Evolutionary conservation across 2,329 filamentous ascomycete species (phyloP).

Genomic region (Hypoxylon sp.): DNA sequence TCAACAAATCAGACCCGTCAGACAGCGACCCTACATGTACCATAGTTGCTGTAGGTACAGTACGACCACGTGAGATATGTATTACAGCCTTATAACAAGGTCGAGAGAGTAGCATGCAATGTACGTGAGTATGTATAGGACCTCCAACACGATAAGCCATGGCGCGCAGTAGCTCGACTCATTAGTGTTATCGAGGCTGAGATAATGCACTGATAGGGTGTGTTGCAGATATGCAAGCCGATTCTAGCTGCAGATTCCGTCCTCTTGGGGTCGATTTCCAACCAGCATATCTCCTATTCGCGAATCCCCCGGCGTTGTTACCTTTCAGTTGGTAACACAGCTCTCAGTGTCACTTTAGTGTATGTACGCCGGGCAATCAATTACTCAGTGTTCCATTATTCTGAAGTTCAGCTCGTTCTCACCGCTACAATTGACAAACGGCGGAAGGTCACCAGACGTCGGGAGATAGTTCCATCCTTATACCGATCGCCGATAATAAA

Average conservation of each 20-base stretch:
- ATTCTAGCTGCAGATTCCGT: constrained; percentile 41
- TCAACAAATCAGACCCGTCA: constrained; percentile 26
- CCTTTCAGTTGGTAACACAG: constrained; percentile 35
- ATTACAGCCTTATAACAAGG: constrained; percentile 39
- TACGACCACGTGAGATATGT: constrained; percentile 40
- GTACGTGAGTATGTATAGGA: constrained; percentile 24
- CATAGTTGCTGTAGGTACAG: constrained; percentile 29
- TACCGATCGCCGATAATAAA: constrained; percentile 8
- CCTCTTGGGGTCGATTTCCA: constrained; percentile 29
- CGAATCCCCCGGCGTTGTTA: constrained; percentile 32
- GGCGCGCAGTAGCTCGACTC: constrained; percentile 20
- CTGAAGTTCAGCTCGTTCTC: constrained; percentile 32
- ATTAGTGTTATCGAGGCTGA: constrained; percentile 35
- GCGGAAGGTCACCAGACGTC: constrained; percentile 35
- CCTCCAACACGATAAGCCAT: constrained; percentile 28
- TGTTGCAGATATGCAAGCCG: constrained; percentile 44
- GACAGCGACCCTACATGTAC: constrained; percentile 6
- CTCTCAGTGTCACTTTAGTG: constrained; percentile 13
- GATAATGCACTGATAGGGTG: constrained; percentile 35
- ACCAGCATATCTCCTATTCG: constrained; percentile 34
- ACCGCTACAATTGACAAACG: constrained; percentile 37
- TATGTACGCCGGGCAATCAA: constrained; percentile 15
- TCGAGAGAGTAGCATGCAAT: constrained; percentile 29
- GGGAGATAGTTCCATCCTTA: constrained; percentile 19
- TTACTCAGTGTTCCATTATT: constrained; percentile 26